Conservation (phyloP, 495 filamentous ascomycete species). For the Xylona heveae region DNA sequence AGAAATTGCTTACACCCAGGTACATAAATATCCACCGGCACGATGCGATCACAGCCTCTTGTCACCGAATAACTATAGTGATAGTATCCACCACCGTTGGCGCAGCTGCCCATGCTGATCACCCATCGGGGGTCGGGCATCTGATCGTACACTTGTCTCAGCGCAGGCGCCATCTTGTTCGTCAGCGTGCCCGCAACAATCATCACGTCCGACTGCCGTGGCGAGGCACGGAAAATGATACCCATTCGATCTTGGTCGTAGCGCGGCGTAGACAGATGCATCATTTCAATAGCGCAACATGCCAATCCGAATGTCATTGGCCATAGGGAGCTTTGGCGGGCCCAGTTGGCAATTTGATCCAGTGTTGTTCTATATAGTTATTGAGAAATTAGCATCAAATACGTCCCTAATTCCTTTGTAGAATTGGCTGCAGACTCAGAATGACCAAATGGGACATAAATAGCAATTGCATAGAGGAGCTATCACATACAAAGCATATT, state of each 20-base stretch:
- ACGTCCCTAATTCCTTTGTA: not conserved
- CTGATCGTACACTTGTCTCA: constrained; percentile 92
- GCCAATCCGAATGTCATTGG: constrained; percentile 96
- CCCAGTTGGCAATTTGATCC: constrained; percentile 87
- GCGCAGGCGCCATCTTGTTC: constrained; percentile 93
- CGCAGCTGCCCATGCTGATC: constrained; percentile 77
- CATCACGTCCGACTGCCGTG: constrained; percentile 93
- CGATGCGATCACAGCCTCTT: constrained; percentile 72
- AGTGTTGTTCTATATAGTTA: constrained; percentile 48
- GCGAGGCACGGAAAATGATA: constrained; percentile 93
- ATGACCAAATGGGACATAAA: too few species aligned
- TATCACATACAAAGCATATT: constrained; percentile 82
- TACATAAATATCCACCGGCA: constrained; percentile 84
- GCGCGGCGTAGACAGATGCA: constrained; percentile 87
- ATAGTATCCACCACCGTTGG: constrained; percentile 87
- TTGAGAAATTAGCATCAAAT: not conserved
- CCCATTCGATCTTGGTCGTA: constrained; percentile 93
- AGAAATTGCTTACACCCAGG: constrained; percentile 38
- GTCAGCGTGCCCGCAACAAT: constrained; percentile 91
- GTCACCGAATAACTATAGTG: constrained; percentile 84
- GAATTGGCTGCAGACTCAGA: too few species aligned
- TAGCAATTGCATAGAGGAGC: not conserved
- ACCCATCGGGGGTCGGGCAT: constrained; percentile 95
- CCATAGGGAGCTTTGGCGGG: constrained; percentile 81
- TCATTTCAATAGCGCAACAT: constrained; percentile 96